A percentile compares a stretch with the other conserved stretches of the same genome.
These are phyloP conservation scores for Sphaerobolus stellatus DNA, from an alignment of 1,284 basidiomycete genomes.

Conservation along the genomic window DNA sequence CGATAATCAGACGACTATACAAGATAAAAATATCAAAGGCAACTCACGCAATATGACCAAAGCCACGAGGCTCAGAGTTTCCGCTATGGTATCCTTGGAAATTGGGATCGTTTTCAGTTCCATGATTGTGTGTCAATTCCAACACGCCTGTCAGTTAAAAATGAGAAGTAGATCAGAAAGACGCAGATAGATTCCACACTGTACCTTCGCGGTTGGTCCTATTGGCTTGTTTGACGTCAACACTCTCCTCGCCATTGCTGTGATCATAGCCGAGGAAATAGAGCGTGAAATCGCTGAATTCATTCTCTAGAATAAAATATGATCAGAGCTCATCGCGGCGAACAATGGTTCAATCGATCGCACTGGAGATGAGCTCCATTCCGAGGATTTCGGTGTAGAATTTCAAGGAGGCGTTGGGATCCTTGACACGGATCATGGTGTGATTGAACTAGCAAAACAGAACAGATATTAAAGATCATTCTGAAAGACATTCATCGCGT, in stretches of 20 bases:
- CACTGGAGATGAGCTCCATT: conserved; percentile 79
- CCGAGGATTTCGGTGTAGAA: conserved; percentile 77
- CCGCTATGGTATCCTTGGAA: conserved; percentile 83
- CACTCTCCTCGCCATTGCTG: conserved; percentile 44
- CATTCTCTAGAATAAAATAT: conserved; percentile 40
- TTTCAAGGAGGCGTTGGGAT: conserved; percentile 73
- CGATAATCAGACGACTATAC: not conserved
- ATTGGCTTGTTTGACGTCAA: conserved; percentile 46
- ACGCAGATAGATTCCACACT: conserved; percentile 11
- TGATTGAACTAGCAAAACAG: conserved; percentile 71
- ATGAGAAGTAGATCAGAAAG: conserved; percentile 2
- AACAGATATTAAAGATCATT: conserved; percentile 3
- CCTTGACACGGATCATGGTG: conserved; percentile 89
- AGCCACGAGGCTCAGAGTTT: conserved; percentile 80
- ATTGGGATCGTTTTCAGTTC: conserved; percentile 75
- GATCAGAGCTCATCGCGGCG: conserved; percentile 2
- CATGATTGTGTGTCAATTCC: conserved; percentile 88
- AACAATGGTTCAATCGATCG: conserved; percentile 14
- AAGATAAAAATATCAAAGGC: not conserved
- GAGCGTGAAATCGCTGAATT: conserved; percentile 64
- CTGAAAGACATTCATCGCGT: not conserved
- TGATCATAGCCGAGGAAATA: conserved; percentile 83
- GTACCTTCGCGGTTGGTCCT: conserved; percentile 66
- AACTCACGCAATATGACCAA: conserved; percentile 75
- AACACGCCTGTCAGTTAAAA: conserved; percentile 55